phyloP scores from a whole-genome alignment of 805 yeast genomes.

The Cyberlindnera japonica region DNA sequence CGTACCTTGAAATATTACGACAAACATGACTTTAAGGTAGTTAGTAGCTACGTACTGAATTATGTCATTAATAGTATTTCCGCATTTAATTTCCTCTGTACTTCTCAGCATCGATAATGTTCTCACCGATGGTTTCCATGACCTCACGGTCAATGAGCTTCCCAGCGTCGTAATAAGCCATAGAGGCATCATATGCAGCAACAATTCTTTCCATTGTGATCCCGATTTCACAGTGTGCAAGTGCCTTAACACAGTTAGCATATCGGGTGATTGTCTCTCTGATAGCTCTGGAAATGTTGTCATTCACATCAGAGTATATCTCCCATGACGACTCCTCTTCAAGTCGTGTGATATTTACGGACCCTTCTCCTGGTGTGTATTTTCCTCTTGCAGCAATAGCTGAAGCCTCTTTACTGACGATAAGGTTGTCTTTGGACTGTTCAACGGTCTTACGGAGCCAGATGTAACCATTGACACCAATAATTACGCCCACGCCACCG shows the following conservation, averaged over 20 bases:
- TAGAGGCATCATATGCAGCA: conserved; percentile 84
- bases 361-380: conserved; percentile 54
- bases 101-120: conserved; percentile 65
- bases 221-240: conserved; percentile 82
- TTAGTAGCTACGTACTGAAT: too few relatives aligned
- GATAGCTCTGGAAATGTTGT: conserved; percentile 54
- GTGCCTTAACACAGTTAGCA: conserved; percentile 75
- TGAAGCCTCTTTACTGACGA: conserved; percentile 33
- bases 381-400: conserved; percentile 28
- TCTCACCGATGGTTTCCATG: conserved; percentile 70
- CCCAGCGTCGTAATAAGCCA: conserved; percentile 71
- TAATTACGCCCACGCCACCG: conserved; percentile 84
- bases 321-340: conserved; percentile 95
- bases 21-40: too few relatives aligned
- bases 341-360: conserved; percentile 73
- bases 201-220: conserved; percentile 77
- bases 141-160: conserved; percentile 65
- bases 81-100: conserved; percentile 61
- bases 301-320: conserved; percentile 88
- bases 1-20: neutral
- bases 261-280: conserved; percentile 81
- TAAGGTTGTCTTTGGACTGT: conserved; percentile 17
- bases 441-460: conserved; percentile 78
- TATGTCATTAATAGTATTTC: too few relatives aligned
- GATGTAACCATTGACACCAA: conserved; percentile 93